phyloP scores from a whole-genome alignment of 2,329 filamentous ascomycete genomes.

The Fusarium sp. region DNA sequence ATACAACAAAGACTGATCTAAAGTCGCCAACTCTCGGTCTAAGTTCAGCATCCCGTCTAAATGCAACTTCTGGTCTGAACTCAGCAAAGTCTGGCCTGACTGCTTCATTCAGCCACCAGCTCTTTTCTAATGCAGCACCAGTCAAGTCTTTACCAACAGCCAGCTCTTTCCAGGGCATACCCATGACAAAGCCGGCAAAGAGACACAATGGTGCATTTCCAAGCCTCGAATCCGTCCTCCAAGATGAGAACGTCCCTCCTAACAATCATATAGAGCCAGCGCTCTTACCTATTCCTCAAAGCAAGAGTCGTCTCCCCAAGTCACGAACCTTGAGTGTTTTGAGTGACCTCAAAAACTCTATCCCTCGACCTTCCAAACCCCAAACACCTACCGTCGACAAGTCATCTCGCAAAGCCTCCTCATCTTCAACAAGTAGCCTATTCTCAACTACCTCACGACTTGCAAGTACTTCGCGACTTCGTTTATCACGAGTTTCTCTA shows the following conservation, averaged over 20 bases:
- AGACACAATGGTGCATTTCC: conserved; percentile 27
- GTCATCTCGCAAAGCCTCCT: conserved; percentile 32
- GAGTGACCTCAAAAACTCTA: conserved; percentile 57
- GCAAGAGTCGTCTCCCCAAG: conserved; percentile 52
- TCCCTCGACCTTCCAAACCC: conserved; percentile 51
- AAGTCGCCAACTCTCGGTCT: too few species aligned
- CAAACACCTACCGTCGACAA: conserved; percentile 13
- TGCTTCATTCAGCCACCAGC: conserved; percentile 36
- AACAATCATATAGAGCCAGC: not conserved
- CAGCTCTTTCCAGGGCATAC: conserved; percentile 21
- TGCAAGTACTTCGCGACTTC: conserved; percentile 31
- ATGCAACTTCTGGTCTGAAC: not conserved
- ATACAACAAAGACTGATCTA: not conserved
- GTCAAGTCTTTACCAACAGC: conserved; percentile 30
- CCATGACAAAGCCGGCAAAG: conserved; percentile 16
- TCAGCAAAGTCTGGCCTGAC: conserved; percentile 43
- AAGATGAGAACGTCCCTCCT: conserved; percentile 47
- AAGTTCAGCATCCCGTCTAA: not conserved
- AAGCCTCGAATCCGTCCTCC: conserved; percentile 7
- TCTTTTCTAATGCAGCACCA: not conserved
- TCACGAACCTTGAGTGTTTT: conserved; percentile 59
- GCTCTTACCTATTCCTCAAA: not conserved
- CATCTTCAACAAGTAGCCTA: conserved; percentile 35
- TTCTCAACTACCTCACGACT: conserved; percentile 34
- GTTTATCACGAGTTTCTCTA: conserved; percentile 33